Conservation (phyloP, 176 grass and related monocot species). For the Poa annua region DNA sequence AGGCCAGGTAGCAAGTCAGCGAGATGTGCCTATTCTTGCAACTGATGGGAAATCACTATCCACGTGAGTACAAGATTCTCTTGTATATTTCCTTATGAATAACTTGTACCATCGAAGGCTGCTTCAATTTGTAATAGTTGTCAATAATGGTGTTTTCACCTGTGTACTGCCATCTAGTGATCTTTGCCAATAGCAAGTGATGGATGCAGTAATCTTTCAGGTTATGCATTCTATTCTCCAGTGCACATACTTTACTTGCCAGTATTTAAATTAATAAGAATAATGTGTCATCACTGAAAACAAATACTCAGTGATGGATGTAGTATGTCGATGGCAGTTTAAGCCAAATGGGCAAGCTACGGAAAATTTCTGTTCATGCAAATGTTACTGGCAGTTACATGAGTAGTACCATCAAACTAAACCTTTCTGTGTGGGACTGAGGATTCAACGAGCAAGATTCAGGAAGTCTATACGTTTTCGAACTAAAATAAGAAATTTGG, state of each 20-base stretch:
- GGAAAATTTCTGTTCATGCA: too few relatives aligned
- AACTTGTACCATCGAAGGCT: neutral
- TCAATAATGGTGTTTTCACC: conserved; percentile 30
- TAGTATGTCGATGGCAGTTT: neutral
- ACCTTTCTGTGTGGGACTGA: neutral
- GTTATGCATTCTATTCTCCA: neutral
- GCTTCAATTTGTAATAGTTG: conserved; percentile 8
- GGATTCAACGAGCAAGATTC: neutral
- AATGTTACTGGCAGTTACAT: too few relatives aligned
- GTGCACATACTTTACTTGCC: neutral
- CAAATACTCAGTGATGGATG: too few relatives aligned
- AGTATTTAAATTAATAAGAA: neutral
- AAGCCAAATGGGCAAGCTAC: neutral
- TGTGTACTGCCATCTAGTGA: neutral
- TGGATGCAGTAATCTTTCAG: neutral
- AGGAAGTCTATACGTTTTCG: neutral
- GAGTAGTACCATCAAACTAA: neutral
- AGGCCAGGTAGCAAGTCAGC: neutral
- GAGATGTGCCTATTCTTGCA: conserved; percentile 19
- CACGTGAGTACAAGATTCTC: neutral
- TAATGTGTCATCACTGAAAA: neutral
- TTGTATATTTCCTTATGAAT: neutral
- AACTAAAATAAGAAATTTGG: neutral
- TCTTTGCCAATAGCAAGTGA: conserved; percentile 9
- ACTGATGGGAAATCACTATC: neutral